Conservation (phyloP, 768 basidiomycete genomes). For the Exidia glandulosa region DNA sequence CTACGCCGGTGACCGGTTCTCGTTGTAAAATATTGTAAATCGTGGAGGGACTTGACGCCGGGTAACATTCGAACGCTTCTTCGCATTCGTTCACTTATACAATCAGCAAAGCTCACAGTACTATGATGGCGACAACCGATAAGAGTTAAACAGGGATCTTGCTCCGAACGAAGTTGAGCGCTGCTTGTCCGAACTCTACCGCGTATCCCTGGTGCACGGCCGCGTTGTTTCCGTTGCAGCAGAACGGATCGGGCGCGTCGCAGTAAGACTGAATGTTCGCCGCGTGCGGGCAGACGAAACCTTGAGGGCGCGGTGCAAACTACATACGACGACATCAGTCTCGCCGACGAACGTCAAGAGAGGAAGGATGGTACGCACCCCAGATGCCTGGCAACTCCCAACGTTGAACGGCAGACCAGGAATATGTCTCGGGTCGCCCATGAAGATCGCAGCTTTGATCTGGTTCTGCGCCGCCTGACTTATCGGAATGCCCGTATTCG, state of each 20-base stretch:
- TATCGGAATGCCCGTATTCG: background rate
- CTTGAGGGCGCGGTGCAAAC: slow-evolving; percentile 1
- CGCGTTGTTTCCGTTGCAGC: slow-evolving; percentile 5
- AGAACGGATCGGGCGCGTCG: slow-evolving; percentile 4
- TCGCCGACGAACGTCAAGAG: background rate
- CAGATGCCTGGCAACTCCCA: background rate
- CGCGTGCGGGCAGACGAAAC: slow-evolving; percentile 1
- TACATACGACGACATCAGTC: background rate
- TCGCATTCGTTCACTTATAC: no score
- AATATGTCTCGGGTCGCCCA: background rate
- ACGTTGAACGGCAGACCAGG: background rate
- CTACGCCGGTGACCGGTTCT: no score
- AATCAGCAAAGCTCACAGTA: no score
- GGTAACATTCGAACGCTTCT: no score
- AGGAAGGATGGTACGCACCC: background rate
- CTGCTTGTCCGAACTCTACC: background rate
- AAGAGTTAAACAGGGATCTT: no score
- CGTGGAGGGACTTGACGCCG: no score
- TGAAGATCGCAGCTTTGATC: slow-evolving; percentile 2
- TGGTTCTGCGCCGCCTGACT: background rate
- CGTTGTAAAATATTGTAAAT: no score
- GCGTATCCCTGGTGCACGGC: slow-evolving; percentile 4
- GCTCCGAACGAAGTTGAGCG: slow-evolving; percentile 1
- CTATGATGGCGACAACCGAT: no score
- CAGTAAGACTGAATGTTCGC: slow-evolving; percentile 2